Conservation (phyloP, 1,284 basidiomycete species). For the Cutaneotrichosporon mucoides region DNA sequence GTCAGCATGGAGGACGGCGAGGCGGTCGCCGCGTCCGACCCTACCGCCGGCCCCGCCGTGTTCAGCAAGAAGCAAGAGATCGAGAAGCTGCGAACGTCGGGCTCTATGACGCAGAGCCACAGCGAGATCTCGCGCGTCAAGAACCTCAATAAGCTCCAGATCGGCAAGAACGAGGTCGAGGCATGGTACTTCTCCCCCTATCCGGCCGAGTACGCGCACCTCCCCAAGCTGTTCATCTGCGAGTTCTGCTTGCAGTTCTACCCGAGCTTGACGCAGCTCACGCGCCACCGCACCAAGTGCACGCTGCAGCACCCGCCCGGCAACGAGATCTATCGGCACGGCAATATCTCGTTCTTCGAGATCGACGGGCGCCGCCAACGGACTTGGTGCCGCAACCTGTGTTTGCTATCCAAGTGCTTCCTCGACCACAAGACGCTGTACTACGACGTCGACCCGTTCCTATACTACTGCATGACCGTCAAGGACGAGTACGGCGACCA, state of each 20-base stretch:
- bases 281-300: slow-evolving; percentile 87
- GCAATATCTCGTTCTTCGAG: slow-evolving; percentile 96
- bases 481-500: slow-evolving; percentile 90
- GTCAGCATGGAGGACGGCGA: slow-evolving; percentile 52
- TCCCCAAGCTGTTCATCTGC: slow-evolving; percentile 93
- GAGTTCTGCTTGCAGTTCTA: slow-evolving; percentile 95
- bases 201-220: slow-evolving; percentile 94
- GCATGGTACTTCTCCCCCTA: slow-evolving; percentile 99
- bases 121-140: slow-evolving; percentile 97
- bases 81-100: slow-evolving; percentile 93
- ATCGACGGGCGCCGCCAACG: slow-evolving; percentile 95
- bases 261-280: slow-evolving; percentile 79
- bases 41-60: slow-evolving; percentile 53
- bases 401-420: slow-evolving; percentile 98
- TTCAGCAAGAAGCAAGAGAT: slow-evolving; percentile 96
- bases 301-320: slow-evolving; percentile 93
- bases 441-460: slow-evolving; percentile 98
- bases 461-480: slow-evolving; percentile 98
- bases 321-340: slow-evolving; percentile 97
- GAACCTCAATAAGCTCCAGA: slow-evolving; percentile 94
- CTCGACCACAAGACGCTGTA: slow-evolving; percentile 99
- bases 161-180: slow-evolving; percentile 93
- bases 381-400: slow-evolving; percentile 96
- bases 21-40: slow-evolving; percentile 50
- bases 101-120: slow-evolving; percentile 98